Conservation (phyloP, 768 basidiomycete species). For the Mycena amicta region DNA sequence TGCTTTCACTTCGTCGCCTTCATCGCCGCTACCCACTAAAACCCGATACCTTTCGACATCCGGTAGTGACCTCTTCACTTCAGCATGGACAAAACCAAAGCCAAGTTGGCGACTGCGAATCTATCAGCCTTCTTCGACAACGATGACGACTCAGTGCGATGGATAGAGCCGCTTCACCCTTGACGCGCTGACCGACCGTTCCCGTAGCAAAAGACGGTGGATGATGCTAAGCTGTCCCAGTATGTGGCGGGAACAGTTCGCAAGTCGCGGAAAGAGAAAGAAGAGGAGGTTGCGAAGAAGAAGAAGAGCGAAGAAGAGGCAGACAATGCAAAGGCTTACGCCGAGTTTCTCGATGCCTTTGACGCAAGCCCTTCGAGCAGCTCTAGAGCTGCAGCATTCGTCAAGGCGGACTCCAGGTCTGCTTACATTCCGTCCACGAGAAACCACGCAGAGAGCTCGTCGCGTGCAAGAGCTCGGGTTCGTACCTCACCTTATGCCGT, state of each 20-base stretch:
- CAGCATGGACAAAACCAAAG: slow-evolving; percentile 67
- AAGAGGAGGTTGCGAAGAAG: slow-evolving; percentile 89
- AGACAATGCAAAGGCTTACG: slow-evolving; percentile 75
- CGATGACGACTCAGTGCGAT: slow-evolving; percentile 90
- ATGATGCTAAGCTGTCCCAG: slow-evolving; percentile 82
- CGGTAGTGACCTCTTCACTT: too few relatives aligned
- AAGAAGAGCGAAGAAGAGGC: slow-evolving; percentile 86
- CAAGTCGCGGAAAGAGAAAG: slow-evolving; percentile 91
- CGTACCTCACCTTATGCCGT: neutral
- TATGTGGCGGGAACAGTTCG: slow-evolving; percentile 84
- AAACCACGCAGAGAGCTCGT: slow-evolving; percentile 28
- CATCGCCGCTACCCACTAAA: too few relatives aligned
- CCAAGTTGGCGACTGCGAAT: slow-evolving; percentile 46
- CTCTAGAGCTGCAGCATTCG: slow-evolving; percentile 51
- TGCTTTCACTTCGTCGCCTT: too few relatives aligned
- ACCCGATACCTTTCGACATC: too few relatives aligned
- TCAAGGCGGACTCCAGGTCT: slow-evolving; percentile 61
- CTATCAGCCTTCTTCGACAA: slow-evolving; percentile 84
- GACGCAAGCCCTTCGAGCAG: slow-evolving; percentile 63
- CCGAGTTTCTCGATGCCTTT: slow-evolving; percentile 84
- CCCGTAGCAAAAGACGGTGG: slow-evolving; percentile 81
- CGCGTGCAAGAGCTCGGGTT: slow-evolving; percentile 30
- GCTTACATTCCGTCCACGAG: slow-evolving; percentile 48
- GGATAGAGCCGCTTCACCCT: slow-evolving; percentile 67
- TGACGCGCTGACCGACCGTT: slow-evolving; percentile 59